These are phyloP conservation scores for Phytophthora crassamura DNA, from an alignment of 352 stramenopile species.

Conservation along the genomic window DNA sequence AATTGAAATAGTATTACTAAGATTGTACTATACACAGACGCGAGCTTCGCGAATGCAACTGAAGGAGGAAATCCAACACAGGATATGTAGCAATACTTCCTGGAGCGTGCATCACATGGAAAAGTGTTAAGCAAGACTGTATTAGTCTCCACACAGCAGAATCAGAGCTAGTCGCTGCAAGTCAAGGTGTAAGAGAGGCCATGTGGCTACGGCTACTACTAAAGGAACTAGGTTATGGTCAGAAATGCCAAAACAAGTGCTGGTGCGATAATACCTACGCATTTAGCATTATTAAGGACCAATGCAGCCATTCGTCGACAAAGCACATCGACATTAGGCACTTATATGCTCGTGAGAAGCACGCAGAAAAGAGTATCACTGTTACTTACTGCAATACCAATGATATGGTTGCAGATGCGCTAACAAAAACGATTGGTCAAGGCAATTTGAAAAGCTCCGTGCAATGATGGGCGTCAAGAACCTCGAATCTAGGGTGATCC, in stretches of 20 bases:
- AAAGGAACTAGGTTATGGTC: not conserved
- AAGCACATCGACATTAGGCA: constrained; percentile 13
- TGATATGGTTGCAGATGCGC: constrained; percentile 14
- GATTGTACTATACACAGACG: constrained; percentile 13
- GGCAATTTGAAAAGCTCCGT: too few relatives aligned
- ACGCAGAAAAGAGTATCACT: constrained; percentile 4
- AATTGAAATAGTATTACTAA: constrained; percentile 10
- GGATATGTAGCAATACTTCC: constrained; percentile 11
- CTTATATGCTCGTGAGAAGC: constrained; percentile 5
- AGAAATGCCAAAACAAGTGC: too few relatives aligned
- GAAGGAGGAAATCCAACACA: constrained; percentile 11
- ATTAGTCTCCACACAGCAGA: constrained; percentile 14
- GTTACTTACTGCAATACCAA: constrained; percentile 18
- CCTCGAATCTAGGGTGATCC: too few relatives aligned
- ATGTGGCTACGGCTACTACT: constrained; percentile 7
- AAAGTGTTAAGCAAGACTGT: constrained; percentile 12
- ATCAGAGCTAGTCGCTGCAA: constrained; percentile 4
- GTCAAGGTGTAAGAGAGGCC: constrained; percentile 7
- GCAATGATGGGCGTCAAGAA: too few relatives aligned
- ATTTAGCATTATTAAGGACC: too few relatives aligned
- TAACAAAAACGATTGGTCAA: not conserved
- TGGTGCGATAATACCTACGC: too few relatives aligned
- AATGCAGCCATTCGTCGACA: too few relatives aligned
- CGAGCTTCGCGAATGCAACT: constrained; percentile 19
- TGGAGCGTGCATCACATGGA: constrained; percentile 20